A percentile compares a stretch with the other conserved stretches of the same genome.
Conservation (phyloP, 23 red algal genomes). For the Chondrus crispus region DNA sequence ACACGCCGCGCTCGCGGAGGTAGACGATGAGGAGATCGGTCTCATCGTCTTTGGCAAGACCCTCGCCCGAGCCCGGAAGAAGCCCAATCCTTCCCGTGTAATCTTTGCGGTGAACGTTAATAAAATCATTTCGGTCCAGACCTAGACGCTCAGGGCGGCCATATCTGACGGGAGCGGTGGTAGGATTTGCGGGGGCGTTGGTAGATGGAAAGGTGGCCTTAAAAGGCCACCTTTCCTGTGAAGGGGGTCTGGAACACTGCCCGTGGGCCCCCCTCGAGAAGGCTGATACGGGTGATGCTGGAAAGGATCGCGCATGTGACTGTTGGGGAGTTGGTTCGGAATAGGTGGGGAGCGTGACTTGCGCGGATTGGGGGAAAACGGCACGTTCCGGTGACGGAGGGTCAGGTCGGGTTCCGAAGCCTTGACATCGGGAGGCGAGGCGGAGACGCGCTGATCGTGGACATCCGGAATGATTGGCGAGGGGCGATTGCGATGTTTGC, state of each 20-base stretch:
- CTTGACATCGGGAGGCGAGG: background rate
- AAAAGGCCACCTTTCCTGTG: too few relatives aligned
- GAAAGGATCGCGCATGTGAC: too few relatives aligned
- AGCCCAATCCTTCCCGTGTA: constrained; percentile 84
- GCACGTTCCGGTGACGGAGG: background rate
- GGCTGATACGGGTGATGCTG: background rate
- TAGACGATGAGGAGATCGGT: constrained; percentile 88
- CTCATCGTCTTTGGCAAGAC: constrained; percentile 64
- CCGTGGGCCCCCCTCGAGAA: background rate
- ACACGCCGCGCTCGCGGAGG: constrained; percentile 67
- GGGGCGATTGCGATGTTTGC: background rate
- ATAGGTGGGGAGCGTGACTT: too few relatives aligned
- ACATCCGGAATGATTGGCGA: background rate
- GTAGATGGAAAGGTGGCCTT: too few relatives aligned
- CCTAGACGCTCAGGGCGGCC: constrained; percentile 61
- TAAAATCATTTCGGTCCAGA: constrained; percentile 69
- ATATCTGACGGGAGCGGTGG: constrained; percentile 9
- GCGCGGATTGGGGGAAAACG: background rate
- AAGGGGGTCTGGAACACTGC: background rate
- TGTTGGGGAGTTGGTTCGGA: too few relatives aligned
- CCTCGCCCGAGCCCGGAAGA: constrained; percentile 73
- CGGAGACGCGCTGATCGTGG: background rate
- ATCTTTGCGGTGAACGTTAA: constrained; percentile 86
- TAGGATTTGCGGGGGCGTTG: background rate
- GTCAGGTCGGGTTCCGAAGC: background rate